Evolutionary conservation across 441 rosid species (phyloP).

Genomic region (Viola pubescens): DNA sequence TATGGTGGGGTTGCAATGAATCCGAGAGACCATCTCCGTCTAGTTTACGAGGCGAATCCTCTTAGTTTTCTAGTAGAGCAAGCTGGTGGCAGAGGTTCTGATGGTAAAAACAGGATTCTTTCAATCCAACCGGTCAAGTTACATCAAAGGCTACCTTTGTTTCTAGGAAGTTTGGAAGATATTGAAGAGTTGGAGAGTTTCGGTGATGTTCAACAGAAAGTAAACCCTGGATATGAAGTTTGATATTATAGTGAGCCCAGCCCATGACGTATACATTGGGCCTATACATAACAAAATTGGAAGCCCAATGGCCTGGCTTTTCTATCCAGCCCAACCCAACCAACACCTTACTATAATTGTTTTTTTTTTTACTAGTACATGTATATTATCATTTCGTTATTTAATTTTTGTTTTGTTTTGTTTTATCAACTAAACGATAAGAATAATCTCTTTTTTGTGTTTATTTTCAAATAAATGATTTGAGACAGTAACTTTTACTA

Average conservation of each 20-base stretch:
- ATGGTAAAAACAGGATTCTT: conserved; percentile 66
- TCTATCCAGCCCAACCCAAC: too few relatives aligned
- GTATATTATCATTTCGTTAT: too few relatives aligned
- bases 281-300: too few relatives aligned
- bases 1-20: conserved; percentile 94
- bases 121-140: conserved; percentile 78
- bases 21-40: conserved; percentile 87
- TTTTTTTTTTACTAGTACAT: too few relatives aligned
- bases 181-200: conserved; percentile 76
- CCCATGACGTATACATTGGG: too few relatives aligned
- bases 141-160: conserved; percentile 84
- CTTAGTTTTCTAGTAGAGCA: conserved; percentile 83
- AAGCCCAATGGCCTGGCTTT: too few relatives aligned
- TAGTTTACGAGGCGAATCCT: conserved; percentile 90
- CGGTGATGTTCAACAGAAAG: conserved; percentile 76
- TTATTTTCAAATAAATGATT: too few relatives aligned
- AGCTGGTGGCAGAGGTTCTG: conserved; percentile 84
- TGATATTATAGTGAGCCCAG: conserved; percentile 20
- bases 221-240: conserved; percentile 96
- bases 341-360: too few relatives aligned
- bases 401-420: too few relatives aligned
- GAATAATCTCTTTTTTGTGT: too few relatives aligned
- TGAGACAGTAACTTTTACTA: too few relatives aligned
- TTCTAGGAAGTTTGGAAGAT: conserved; percentile 77
- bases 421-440: too few relatives aligned